Percentiles rank a stretch among this genome's conserved stretches.
Evolutionary conservation across 2,329 filamentous ascomycete genomes (phyloP).

Genomic region (Fusarium floridanum): DNA sequence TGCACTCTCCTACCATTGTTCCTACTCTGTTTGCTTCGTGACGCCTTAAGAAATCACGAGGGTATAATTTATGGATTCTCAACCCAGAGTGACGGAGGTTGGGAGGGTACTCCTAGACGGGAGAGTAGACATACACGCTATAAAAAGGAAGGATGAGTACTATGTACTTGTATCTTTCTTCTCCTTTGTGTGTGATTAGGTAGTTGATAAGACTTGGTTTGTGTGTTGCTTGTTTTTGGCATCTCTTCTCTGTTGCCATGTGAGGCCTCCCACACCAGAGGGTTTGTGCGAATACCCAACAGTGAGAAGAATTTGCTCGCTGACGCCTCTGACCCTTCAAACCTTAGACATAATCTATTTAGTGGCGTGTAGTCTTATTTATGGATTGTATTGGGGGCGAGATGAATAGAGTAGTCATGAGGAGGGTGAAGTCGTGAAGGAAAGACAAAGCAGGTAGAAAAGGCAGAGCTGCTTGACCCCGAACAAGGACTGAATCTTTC

Average conservation of each 20-base stretch:
- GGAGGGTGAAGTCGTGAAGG: neutral
- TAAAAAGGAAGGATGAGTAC: neutral
- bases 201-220: neutral
- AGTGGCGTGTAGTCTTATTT: neutral
- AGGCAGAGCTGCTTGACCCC: neutral
- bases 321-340: neutral
- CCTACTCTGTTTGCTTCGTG: neutral
- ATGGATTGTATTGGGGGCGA: neutral
- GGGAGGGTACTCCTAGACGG: neutral
- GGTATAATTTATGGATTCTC: neutral
- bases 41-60: neutral
- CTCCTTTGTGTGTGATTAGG: neutral
- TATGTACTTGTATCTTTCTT: neutral
- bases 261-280: neutral
- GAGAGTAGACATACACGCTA: neutral
- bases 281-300: neutral
- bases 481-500: neutral
- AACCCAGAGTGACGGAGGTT: neutral
- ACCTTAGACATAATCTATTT: neutral
- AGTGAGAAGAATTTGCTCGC: neutral
- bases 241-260: neutral
- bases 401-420: neutral
- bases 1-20: neutral
- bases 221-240: neutral
- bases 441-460: neutral